A percentile compares a stretch with the other conserved stretches of the same genome.
These are phyloP conservation scores for Saprolegnia diclina DNA, from an alignment of 352 stramenopile species.

Conservation along the genomic window DNA sequence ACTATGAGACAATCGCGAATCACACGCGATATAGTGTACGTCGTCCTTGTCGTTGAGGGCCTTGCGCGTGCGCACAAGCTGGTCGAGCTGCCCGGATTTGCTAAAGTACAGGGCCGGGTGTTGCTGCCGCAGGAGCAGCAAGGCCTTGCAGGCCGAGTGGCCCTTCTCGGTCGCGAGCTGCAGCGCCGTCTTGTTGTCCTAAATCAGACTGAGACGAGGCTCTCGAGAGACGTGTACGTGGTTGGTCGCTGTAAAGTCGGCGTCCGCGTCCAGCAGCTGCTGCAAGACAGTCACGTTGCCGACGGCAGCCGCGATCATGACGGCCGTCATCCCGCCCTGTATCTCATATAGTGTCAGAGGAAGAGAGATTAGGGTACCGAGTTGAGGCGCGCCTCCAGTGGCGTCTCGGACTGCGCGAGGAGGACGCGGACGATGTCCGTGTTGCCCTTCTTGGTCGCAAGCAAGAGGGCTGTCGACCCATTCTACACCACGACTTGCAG, in stretches of 20 bases:
- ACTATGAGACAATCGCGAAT: no score
- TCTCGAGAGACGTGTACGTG: neutral
- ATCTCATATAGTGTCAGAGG: neutral
- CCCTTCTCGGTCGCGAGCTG: slow-evolving; percentile 14
- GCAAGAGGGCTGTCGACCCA: slow-evolving; percentile 8
- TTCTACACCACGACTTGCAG: no score
- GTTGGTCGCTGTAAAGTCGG: slow-evolving; percentile 12
- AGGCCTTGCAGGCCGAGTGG: slow-evolving; percentile 8
- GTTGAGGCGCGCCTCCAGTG: neutral
- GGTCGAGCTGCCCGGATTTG: slow-evolving; percentile 7
- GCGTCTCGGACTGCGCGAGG: neutral
- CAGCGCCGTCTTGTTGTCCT: slow-evolving; percentile 20
- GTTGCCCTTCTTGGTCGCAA: slow-evolving; percentile 19
- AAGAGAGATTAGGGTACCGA: slow-evolving; percentile 10
- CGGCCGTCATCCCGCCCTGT: slow-evolving; percentile 19
- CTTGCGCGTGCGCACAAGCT: neutral
- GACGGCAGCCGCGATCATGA: slow-evolving; percentile 19
- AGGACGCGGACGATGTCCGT: slow-evolving; percentile 18
- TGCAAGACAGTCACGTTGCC: slow-evolving; percentile 21
- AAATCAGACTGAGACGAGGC: neutral
- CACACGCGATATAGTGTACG: neutral
- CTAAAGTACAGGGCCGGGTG: slow-evolving; percentile 18
- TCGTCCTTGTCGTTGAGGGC: slow-evolving; percentile 13
- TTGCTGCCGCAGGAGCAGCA: slow-evolving; percentile 14
- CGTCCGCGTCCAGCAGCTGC: slow-evolving; percentile 7